Percentiles rank a stretch among this genome's conserved stretches.
phyloP scores from a whole-genome alignment of 1,139 yeast genomes.

The Zhuliangozyma blackwelliae region DNA sequence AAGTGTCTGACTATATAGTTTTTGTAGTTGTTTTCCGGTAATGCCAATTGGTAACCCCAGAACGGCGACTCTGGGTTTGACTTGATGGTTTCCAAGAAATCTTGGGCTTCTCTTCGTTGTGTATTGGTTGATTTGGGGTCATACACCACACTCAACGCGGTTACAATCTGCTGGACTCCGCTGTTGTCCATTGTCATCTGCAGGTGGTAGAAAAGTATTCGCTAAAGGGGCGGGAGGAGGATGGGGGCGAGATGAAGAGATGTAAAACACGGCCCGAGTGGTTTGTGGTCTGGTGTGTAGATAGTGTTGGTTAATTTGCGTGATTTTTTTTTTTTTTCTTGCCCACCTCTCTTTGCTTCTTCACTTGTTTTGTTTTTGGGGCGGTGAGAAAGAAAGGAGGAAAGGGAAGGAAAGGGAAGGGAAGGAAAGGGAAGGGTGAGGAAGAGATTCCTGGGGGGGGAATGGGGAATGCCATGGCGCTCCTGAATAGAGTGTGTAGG shows the following conservation, averaged over 20 bases:
- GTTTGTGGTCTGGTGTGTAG: too few relatives aligned
- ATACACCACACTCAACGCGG: conserved; percentile 77
- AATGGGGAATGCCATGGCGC: neutral
- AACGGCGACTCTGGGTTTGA: conserved; percentile 77
- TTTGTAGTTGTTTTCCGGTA: conserved; percentile 54
- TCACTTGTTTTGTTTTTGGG: neutral
- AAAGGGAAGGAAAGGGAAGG: neutral
- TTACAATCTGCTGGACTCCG: conserved; percentile 65
- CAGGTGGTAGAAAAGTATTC: neutral
- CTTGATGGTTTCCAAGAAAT: conserved; percentile 71
- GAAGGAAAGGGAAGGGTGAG: neutral
- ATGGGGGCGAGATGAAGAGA: neutral
- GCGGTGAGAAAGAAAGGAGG: neutral
- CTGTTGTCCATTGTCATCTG: conserved; percentile 53
- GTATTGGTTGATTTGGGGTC: conserved; percentile 64
- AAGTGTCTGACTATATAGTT: conserved; percentile 80
- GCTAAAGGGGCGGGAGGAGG: neutral
- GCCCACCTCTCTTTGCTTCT: neutral
- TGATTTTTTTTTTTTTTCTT: neutral
- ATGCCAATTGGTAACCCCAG: conserved; percentile 88
- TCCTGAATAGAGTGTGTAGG: too few relatives aligned
- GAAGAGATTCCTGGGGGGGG: neutral
- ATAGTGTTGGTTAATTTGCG: neutral
- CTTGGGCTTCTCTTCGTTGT: conserved; percentile 65
- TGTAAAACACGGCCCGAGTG: too few relatives aligned